A percentile compares a stretch with the other conserved stretches of the same genome.
Evolutionary conservation across 1,284 basidiomycete genomes (phyloP).

Genomic region (Leccinum holopus): DNA sequence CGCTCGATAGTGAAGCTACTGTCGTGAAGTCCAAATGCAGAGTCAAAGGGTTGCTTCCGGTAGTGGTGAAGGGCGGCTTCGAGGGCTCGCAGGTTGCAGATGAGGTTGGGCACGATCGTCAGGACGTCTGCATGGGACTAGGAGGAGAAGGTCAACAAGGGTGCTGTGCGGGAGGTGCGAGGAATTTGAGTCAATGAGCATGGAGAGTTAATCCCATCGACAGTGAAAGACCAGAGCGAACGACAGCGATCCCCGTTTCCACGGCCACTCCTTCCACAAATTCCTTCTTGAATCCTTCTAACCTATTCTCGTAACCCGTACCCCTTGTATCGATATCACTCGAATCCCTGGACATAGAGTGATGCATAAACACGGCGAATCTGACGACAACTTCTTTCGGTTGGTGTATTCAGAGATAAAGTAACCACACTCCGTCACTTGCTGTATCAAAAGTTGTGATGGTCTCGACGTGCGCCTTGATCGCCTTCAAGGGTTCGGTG

Average conservation of each 20-base stretch:
- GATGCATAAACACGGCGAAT: no score
- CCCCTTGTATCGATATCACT: background rate
- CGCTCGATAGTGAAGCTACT: no score
- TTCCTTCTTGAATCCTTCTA: background rate
- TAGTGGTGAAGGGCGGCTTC: conserved; percentile 21
- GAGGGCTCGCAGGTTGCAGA: conserved; percentile 84
- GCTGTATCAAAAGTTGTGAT: background rate
- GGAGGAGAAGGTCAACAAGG: background rate
- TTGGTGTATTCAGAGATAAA: conserved; percentile 1
- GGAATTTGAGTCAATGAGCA: background rate
- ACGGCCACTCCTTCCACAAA: background rate
- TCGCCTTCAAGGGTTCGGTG: background rate
- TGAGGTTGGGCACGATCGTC: conserved; percentile 73
- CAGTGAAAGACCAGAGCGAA: no score
- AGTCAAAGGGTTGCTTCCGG: no score
- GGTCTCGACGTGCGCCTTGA: background rate
- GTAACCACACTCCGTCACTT: conserved; percentile 6
- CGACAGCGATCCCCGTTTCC: no score
- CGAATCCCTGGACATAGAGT: background rate
- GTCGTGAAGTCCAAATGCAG: no score
- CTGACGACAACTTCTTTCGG: background rate
- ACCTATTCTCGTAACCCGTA: no score
- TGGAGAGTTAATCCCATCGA: background rate
- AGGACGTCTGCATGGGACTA: conserved; percentile 46
- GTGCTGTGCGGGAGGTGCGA: no score